Percentiles rank a stretch among this genome's conserved stretches.
phyloP scores from a whole-genome alignment of 2,329 filamentous ascomycete genomes.

The Alternaria infectoria region DNA sequence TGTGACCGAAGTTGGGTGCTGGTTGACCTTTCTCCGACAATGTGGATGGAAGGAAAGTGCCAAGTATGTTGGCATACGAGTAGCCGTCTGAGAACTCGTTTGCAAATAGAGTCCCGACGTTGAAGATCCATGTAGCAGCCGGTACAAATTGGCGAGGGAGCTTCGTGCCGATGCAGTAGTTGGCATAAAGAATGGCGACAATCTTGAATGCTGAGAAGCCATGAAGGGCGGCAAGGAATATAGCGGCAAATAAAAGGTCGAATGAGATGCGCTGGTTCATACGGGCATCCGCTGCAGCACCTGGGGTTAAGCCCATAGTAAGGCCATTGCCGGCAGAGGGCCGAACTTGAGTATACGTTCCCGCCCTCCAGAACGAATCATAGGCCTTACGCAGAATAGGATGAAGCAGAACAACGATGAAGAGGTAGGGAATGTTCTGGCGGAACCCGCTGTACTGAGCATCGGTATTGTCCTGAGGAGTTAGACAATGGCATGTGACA shows the following conservation, averaged over 20 bases:
- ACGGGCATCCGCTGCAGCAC: slow-evolving; percentile 60
- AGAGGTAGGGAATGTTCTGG: slow-evolving; percentile 82
- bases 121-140: slow-evolving; percentile 84
- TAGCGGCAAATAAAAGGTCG: slow-evolving; percentile 78
- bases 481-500: slow-evolving; percentile 8
- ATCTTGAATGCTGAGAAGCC: slow-evolving; percentile 87
- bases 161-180: slow-evolving; percentile 77
- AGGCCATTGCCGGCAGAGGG: slow-evolving; percentile 39
- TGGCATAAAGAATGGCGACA: slow-evolving; percentile 76
- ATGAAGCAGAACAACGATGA: slow-evolving; percentile 75
- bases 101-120: slow-evolving; percentile 81
- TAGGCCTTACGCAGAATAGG: slow-evolving; percentile 78
- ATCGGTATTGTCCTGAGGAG: slow-evolving; percentile 80
- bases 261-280: slow-evolving; percentile 75
- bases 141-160: slow-evolving; percentile 76
- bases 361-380: slow-evolving; percentile 59
- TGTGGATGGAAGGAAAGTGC: slow-evolving; percentile 54
- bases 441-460: slow-evolving; percentile 86
- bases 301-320: slow-evolving; percentile 51
- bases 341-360: slow-evolving; percentile 54
- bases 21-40: slow-evolving; percentile 50
- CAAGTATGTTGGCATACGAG: slow-evolving; percentile 68
- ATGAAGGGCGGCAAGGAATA: slow-evolving; percentile 81
- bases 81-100: slow-evolving; percentile 88
- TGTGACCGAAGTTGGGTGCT: slow-evolving; percentile 68